Percentiles rank a stretch among this genome's conserved stretches.
Evolutionary conservation across 2,329 filamentous ascomycete species (phyloP).

Genomic region (Niveomyces coronatus): DNA sequence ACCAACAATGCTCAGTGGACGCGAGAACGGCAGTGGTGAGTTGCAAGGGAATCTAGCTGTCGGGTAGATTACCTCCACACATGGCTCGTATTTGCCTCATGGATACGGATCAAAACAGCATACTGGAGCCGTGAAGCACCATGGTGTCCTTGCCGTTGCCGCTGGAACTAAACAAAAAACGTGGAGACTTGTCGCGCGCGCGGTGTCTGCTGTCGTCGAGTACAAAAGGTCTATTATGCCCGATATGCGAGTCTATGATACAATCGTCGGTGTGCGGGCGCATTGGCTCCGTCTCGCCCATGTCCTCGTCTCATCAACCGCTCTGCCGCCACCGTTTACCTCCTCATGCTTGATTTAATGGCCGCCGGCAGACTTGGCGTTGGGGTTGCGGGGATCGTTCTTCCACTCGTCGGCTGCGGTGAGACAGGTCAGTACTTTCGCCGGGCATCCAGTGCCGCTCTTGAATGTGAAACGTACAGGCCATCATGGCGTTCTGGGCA

Average conservation of each 20-base stretch:
- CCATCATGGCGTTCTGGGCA: constrained; percentile 64
- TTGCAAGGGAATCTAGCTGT: no score
- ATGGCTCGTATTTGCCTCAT: no score
- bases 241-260: constrained; percentile 12
- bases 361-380: constrained; percentile 35
- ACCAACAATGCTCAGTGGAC: no score
- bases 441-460: not conserved
- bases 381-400: constrained; percentile 89
- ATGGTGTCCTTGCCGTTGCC: not conserved
- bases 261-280: constrained; percentile 8
- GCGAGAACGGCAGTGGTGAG: no score
- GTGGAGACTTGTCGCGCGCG: no score
- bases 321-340: not conserved
- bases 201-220: constrained; percentile 3
- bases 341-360: constrained; percentile 26
- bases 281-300: constrained; percentile 7
- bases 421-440: constrained; percentile 1
- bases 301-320: constrained; percentile 7
- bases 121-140: no score
- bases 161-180: no score
- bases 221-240: constrained; percentile 12
- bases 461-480: constrained; percentile 44
- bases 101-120: no score
- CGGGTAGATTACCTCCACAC: no score
- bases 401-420: constrained; percentile 78